Base-by-base conservation (phyloP, 306 rosid species). In the Pyrus communis region DNA sequence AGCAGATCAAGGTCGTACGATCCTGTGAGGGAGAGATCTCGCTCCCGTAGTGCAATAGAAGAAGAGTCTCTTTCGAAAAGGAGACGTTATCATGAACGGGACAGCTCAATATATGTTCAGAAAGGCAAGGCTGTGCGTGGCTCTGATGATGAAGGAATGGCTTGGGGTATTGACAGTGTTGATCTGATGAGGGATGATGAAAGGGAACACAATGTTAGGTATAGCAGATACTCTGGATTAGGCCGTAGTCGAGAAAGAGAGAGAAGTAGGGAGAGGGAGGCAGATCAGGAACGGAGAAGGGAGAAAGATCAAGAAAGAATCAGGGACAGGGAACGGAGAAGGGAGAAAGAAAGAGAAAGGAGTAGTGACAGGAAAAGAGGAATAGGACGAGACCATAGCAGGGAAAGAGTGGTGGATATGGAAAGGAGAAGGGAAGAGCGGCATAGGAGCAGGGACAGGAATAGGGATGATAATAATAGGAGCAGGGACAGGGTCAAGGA, bases 1-100 rank as follows among this genome's bases (percentile, higher is more conserved):
- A 87, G 98, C 75, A 87, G 81, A 78, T 88, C 99, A 52, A 86
- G 84, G 82, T 93, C 93, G 22, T 76, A 65, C 70, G 87, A 86
- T 78, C 89, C 51, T 78, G 69, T 84, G 51, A 84, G 90, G 74
- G 92, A 82, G 74, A 84, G 88, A 81, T 88, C 97, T 71, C 81
- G 73, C 66, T 87, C 96, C 54, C 84, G 68, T 30, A 84, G 90
- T 82, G 79, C 82, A 14, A 68, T 77, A 69, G 98, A 95, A 30
- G 97, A 89, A 74, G 88, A 88, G 85, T 79, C 78, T 46, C 81
- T 75, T 63, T 83, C 80, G 11, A 95, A 78, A 82, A 83, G 84
- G 73, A 83, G 88, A 69, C 69, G 67, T 75, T 76, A 76, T 72
- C 71, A 25, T 67, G 90, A 83, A 46, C 61, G 19, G 51, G 93